Evolutionary conservation across 164 flowering plant genomes (phyloP), one percentile per base, ranked within the genome.

Genomic region (Cinnamomum chago): DNA sequence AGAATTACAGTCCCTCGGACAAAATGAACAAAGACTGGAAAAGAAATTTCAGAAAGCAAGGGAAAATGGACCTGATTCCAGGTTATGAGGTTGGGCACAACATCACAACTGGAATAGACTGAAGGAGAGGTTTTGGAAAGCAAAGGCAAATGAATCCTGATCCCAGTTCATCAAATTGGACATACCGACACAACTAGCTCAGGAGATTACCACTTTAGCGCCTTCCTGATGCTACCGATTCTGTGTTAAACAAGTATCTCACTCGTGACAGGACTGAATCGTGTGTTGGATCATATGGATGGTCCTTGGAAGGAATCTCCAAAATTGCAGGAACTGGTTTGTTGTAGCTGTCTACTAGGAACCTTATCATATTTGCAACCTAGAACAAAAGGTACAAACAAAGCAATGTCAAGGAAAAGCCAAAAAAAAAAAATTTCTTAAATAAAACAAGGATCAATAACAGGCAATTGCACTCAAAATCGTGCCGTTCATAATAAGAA

Each of bases 251-350:
- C 80, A 94, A 94, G 77, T 89, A 78, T 80, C 87, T 94, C 77
- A 94, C 98, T 73, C 97, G 88, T 17, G 98, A 94, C 72, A 94
- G 97, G 81, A 94, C 90, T 0, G 97, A 94, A 75, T 92, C 98
- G 13, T 92, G 94, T 15, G 90, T 77, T 52, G 98, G 94, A 81
- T 92, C 97, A 75, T 94, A 94, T 2, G 97, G 98, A 76, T 94
- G 98, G 76, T 94, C 95, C 88, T 94, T 94, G 20, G 98, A 94
- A 24, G 97, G 98, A 68, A 94, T 94, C 87, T 94, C 97, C 85
- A 94, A 70, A 62, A 94, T 94, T 77, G 98, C 97, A 10, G 97
- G 97, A 73, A 92, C 76, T 50, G 98, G 98, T 75, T 89, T 94
- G 84, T 91, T 92, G 84, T 92, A 91, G 89, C 95, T 87, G 79